Evolutionary conservation across 164 flowering plant genomes (phyloP), one percentile per base, ranked within the genome.

Genomic region (Magnolia changhungtana): DNA sequence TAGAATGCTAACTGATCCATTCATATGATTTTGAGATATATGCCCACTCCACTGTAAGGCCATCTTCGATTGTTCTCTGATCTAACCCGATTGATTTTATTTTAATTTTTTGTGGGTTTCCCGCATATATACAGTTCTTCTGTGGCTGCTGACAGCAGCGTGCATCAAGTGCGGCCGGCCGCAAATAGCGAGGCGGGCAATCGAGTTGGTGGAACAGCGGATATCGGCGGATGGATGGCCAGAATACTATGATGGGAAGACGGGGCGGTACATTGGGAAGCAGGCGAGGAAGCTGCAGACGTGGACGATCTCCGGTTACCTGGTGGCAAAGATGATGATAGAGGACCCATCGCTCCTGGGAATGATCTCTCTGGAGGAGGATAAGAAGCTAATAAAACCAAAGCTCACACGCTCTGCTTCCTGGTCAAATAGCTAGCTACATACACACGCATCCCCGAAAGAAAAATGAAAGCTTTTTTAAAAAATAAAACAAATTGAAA

Each of bases 201-300:
- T 82, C 9, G 80, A 77, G 6, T 19, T 69, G 29, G 85, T 79
- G 16, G 85, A 82, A 68, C 69, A 67, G 45, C 66, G 81, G 75
- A 74, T 82, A 11, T 52, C 75, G 0, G 13, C 21, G 13, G 85
- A 78, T 59, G 68, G 73, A 18, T 80, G 83, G 83, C 85, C 82
- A 23, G 85, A 82, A 73, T 82, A 82, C 61, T 82, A 82, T 31
- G 85, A 82, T 65, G 81, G 82, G 2, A 80, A 72, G 69, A 55
- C 63, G 20, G 85, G 82, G 29, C 75, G 78, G 16, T 82, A 77
- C 58, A 55, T 80, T 18, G 85, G 85, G 50, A 82, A 80, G 65
- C 85, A 82, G 49, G 52, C 85, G 1, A 78, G 83, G 8, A 75
- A 78, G 7, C 74, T 77, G 45, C 85, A 82, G 64, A 82, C 83